These are phyloP conservation scores for Hydnum rufescens DNA, from an alignment of 768 basidiomycete genomes.

Conservation along the genomic window DNA sequence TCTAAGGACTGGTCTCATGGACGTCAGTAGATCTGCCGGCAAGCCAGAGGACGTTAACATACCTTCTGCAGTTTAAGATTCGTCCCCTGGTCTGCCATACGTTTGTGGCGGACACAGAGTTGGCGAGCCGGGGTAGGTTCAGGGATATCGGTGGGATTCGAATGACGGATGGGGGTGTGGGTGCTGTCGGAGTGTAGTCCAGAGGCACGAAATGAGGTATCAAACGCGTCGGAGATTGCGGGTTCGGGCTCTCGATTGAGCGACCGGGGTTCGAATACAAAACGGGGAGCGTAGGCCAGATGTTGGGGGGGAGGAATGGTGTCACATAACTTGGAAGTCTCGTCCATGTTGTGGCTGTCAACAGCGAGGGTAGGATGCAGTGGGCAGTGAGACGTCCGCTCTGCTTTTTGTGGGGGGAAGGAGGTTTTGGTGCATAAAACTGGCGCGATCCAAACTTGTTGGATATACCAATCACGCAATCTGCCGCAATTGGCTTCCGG, in stretches of 20 bases:
- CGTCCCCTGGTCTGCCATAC: constrained; percentile 92
- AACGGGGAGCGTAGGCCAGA: background rate
- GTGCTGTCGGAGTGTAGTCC: background rate
- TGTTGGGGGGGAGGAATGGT: background rate
- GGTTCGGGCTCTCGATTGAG: background rate
- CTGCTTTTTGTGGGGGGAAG: too few relatives aligned
- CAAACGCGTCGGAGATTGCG: background rate
- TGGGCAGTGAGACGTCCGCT: background rate
- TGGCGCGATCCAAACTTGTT: too few relatives aligned
- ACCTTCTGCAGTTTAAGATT: constrained; percentile 85
- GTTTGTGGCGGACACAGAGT: constrained; percentile 80
- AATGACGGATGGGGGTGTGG: background rate
- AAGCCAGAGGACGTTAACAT: constrained; percentile 14
- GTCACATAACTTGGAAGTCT: background rate
- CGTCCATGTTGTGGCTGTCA: background rate
- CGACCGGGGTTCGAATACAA: background rate
- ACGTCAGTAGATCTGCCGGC: background rate
- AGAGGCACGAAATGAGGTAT: background rate
- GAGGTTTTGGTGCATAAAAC: too few relatives aligned
- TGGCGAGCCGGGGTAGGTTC: constrained; percentile 17
- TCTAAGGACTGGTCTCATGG: constrained; percentile 53
- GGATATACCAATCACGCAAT: too few relatives aligned
- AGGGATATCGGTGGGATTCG: too few relatives aligned
- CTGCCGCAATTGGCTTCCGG: too few relatives aligned
- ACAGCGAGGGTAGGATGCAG: background rate